Base-by-base conservation (phyloP, 192 early-diverging fungal species). In the Linnemannia schmuckeri region DNA sequence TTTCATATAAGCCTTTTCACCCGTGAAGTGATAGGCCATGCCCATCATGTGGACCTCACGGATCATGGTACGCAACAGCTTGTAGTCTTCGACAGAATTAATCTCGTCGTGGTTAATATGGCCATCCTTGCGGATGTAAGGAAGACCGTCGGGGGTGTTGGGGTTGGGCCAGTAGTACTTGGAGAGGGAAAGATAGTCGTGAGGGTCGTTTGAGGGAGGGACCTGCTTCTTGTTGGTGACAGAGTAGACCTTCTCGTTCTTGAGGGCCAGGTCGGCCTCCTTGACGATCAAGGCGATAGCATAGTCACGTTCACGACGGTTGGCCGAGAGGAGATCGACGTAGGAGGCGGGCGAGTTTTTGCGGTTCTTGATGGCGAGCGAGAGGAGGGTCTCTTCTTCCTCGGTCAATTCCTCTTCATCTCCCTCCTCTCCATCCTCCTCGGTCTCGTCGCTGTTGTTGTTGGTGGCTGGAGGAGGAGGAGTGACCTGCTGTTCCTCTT, bases 121-220 rank as follows among this genome's bases (percentile, higher is more conserved):
- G 6, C 91, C 92, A 77, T 91, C 91, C 18, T 35, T 74, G 46
- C 90, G 88, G n/a, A 89, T 74, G 63, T 93, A 94, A 24, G 92
- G 93, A 27, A 92, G 75, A 20, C 89, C 88, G 54, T 82, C 37
- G 6, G 52, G 52, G n/a, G 74, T 61, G 42, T 76, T 81, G 47
- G 47, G 54, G 77, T 91, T 82, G 13, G 92, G 93, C 92, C 92
- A 93, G 76, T 86, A 94, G 85, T 93, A 92, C 38, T 90, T 83
- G 13, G 92, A 91, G 41, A 93, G 87, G 15, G 92, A 92, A 42
- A 90, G 88, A 81, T 90, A 94, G 74, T 94, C 92, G 72, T 94
- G 93, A 27, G 78, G 80, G 61, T 91, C 83, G 4, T 71, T 72
- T 20, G 92, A 91, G 0, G 92, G 90, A 24, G 91, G 80, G n/a